These are phyloP conservation scores for Candida ficus DNA, from an alignment of 805 yeast genomes.

Conservation along the genomic window DNA sequence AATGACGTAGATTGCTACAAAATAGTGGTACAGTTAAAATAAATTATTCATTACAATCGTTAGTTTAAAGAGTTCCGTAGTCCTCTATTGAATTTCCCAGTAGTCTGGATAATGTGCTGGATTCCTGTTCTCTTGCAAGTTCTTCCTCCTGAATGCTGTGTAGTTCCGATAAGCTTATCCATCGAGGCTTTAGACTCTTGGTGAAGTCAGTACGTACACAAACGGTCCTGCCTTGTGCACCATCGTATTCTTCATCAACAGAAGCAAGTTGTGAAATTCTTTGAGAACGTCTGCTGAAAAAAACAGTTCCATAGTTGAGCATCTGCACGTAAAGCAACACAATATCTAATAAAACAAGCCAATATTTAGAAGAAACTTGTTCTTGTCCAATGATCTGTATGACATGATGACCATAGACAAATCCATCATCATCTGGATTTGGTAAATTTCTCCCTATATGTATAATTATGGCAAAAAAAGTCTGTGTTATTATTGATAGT, in stretches of 20 bases:
- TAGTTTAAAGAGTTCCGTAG: no score
- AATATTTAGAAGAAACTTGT: slow-evolving; percentile 14
- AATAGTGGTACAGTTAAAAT: no score
- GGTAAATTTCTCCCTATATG: slow-evolving; percentile 20
- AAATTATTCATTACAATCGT: no score
- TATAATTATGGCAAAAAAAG: background rate
- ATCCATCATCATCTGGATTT: slow-evolving; percentile 19
- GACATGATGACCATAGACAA: slow-evolving; percentile 23
- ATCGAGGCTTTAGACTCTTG: slow-evolving; percentile 11
- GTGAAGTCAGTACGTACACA: slow-evolving; percentile 13
- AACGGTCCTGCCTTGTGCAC: slow-evolving; percentile 18
- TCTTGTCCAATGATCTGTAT: slow-evolving; percentile 23
- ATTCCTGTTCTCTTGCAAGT: background rate
- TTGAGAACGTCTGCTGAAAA: slow-evolving; percentile 3
- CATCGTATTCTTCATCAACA: slow-evolving; percentile 17
- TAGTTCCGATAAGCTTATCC: slow-evolving; percentile 11
- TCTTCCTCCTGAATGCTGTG: slow-evolving; percentile 13
- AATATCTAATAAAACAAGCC: slow-evolving; percentile 14
- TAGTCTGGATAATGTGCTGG: background rate
- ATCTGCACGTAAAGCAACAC: slow-evolving; percentile 17
- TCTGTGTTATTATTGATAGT: background rate
- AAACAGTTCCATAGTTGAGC: slow-evolving; percentile 12
- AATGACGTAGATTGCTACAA: no score
- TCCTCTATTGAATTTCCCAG: background rate
- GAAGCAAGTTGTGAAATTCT: no score